Evolutionary conservation across 805 yeast genomes (phyloP), one percentile per base, ranked within the genome.

Genomic region (Zygosaccharomyces bisporus): DNA sequence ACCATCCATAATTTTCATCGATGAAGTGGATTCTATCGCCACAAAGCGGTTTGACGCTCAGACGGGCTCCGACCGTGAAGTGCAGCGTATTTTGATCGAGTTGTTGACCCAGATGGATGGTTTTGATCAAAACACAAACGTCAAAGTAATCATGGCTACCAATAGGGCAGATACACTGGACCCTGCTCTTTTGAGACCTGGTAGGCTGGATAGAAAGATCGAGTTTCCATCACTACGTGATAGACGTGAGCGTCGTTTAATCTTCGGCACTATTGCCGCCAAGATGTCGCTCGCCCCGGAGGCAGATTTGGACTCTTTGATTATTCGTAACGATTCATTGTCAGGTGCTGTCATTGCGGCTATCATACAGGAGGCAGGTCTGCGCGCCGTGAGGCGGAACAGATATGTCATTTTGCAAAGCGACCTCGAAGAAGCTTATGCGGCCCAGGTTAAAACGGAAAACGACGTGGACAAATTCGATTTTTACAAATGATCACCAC

Each of bases 1-100:
- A 0, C 99, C 99, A 5, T 81, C 96, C 7, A 93, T 93, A 61
- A 93, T 93, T 50, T 93, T 93, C 69, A 93, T 93, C 56, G 99
- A 93, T 73, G 99, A 93, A 73, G 90, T 93, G 58, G 99, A 93
- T 70, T 96, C 99, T 25, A 93, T 93, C 67, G 99, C 99, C 44
- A 93, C 99, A 32, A 93, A 93, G 69, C 86, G 99, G 71, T 93
- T 93, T 60, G 99, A 93, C 70, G 99, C 99, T 18, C 99, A 93
- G 73, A 93, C 99, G 3, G 99, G 99, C 65, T 98, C 99, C 27
- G 99, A 93, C 71, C 82, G 99, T 70, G 99, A 93, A 72, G 99
- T 93, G 44, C 99, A 93, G 72, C 87, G 99, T 73, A 93, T 91
- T 55, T 75, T 93, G 67, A 83, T 93, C 63, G 99, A 93, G 72